phyloP scores from a whole-genome alignment of 306 rosid genomes.

The Trifolium dubium region DNA sequence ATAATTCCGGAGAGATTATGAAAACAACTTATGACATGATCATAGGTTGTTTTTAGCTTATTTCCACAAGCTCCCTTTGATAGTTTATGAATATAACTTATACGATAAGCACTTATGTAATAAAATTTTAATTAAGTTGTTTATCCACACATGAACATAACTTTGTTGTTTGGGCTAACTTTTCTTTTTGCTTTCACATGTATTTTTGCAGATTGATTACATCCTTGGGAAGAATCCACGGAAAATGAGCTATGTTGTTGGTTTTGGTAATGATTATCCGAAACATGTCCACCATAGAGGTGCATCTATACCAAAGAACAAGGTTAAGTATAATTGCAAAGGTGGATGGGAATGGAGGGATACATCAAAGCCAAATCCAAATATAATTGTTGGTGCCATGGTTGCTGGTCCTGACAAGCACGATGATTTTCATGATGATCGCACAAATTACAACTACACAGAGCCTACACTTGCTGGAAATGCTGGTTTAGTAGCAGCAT shows the following conservation, averaged over 20 bases:
- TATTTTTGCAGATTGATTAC: constrained; percentile 80
- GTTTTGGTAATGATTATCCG: constrained; percentile 87
- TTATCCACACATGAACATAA: background rate
- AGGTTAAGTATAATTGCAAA: constrained; percentile 84
- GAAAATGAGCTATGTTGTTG: constrained; percentile 87
- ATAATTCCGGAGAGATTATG: background rate
- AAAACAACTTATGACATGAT: background rate
- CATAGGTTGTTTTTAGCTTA: background rate
- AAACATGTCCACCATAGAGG: constrained; percentile 95
- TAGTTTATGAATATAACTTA: background rate
- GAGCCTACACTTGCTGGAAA: constrained; percentile 97
- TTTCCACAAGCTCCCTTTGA: background rate
- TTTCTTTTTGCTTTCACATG: background rate
- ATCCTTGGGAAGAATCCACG: constrained; percentile 89
- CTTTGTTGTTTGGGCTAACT: constrained; percentile 5
- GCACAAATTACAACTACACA: constrained; percentile 87
- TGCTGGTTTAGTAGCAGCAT: constrained; percentile 95
- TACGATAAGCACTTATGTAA: background rate
- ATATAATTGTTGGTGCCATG: constrained; percentile 86
- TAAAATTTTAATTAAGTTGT: background rate
- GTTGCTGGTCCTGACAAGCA: constrained; percentile 97
- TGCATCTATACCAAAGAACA: constrained; percentile 92
- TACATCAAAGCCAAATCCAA: constrained; percentile 77
- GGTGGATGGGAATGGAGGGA: constrained; percentile 99
- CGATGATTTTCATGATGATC: constrained; percentile 91